Conservation (phyloP, 2,329 filamentous ascomycete species). For the Ceratocystis destructans region DNA sequence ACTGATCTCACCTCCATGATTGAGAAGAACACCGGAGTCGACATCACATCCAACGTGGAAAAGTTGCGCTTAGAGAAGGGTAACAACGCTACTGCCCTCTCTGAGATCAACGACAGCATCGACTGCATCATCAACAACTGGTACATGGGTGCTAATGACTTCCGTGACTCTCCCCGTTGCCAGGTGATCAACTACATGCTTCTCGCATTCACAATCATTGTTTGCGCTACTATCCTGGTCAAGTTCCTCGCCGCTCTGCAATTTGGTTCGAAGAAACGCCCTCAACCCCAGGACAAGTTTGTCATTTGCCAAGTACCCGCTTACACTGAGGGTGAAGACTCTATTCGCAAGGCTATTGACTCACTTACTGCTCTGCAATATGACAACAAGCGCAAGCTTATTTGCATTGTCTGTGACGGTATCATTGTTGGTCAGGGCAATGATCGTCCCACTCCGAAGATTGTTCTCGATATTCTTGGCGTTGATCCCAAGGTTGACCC, state of each 20-base stretch:
- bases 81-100: conserved; percentile 38
- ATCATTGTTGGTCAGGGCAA: conserved; percentile 95
- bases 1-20: conserved; percentile 51
- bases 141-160: conserved; percentile 72
- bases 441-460: conserved; percentile 91
- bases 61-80: conserved; percentile 34
- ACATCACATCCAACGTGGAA: conserved; percentile 58
- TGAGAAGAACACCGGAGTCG: conserved; percentile 60
- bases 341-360: conserved; percentile 80
- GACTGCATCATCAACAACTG: conserved; percentile 75
- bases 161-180: conserved; percentile 62
- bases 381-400: conserved; percentile 95
- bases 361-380: conserved; percentile 90
- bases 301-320: conserved; percentile 97
- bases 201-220: conserved; percentile 69
- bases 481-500: conserved; percentile 96
- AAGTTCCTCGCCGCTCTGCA: conserved; percentile 92
- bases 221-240: conserved; percentile 64
- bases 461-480: conserved; percentile 90
- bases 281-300: conserved; percentile 90
- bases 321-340: conserved; percentile 96
- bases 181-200: conserved; percentile 85
- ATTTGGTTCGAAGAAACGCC: conserved; percentile 80
- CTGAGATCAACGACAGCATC: conserved; percentile 49
- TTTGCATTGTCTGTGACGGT: conserved; percentile 92